These are phyloP conservation scores for Penicillium hordei DNA, from an alignment of 2,329 filamentous ascomycete genomes.

Conservation along the genomic window DNA sequence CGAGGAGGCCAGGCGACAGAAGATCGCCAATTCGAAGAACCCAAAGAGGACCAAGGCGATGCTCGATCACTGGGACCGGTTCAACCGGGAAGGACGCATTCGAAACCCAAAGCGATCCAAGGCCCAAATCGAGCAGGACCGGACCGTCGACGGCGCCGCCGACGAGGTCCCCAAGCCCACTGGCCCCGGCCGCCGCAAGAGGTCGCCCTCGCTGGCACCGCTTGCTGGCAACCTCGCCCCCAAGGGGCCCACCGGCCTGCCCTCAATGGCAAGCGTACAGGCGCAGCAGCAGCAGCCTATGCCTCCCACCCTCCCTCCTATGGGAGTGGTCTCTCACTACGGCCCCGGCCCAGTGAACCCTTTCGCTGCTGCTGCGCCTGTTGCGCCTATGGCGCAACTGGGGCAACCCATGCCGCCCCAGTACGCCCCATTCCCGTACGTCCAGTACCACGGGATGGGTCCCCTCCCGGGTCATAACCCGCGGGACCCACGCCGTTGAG, in stretches of 20 bases:
- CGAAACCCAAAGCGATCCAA: conserved; percentile 47
- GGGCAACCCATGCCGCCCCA: conserved; percentile 22
- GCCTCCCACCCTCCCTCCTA: conserved; percentile 19
- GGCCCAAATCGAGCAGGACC: conserved; percentile 46
- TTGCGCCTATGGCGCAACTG: conserved; percentile 14
- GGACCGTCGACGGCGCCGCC: conserved; percentile 29
- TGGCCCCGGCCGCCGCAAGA: conserved; percentile 26
- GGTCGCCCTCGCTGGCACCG: conserved; percentile 23
- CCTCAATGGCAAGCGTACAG: conserved; percentile 19
- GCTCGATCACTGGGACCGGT: conserved; percentile 47
- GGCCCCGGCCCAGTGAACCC: conserved; percentile 14
- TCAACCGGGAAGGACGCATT: conserved; percentile 45
- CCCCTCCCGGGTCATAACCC: conserved; percentile 22
- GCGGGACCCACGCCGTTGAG: conserved; percentile 9
- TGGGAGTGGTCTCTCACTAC: conserved; percentile 21
- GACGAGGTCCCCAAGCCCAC: conserved; percentile 27
- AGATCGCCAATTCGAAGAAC: conserved; percentile 47
- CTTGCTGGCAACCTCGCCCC: conserved; percentile 23
- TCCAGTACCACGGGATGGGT: conserved; percentile 15
- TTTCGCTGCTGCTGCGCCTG: conserved; percentile 14
- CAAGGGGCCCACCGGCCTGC: conserved; percentile 19
- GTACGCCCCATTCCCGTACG: conserved; percentile 33
- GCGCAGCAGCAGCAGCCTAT: conserved; percentile 17
- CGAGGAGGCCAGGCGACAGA: conserved; percentile 38
- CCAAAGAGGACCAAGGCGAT: conserved; percentile 47